phyloP scores from a whole-genome alignment of 345 rosid genomes.

The Corchorus olitorius region DNA sequence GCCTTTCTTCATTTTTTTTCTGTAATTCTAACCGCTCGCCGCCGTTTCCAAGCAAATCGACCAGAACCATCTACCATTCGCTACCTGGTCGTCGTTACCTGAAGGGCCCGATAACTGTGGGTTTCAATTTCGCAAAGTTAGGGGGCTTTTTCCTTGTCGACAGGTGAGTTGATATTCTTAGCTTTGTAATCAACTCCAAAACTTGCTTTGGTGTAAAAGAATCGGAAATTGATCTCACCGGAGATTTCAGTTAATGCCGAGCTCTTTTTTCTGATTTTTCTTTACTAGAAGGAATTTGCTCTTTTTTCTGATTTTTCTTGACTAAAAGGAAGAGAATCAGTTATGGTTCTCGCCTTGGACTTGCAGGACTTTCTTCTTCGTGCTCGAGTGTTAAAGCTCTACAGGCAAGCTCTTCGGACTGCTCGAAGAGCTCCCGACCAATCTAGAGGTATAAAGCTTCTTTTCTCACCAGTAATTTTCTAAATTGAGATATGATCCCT shows the following conservation, averaged over 20 bases:
- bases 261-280: not conserved
- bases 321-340: slow-evolving; percentile 4
- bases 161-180: not conserved
- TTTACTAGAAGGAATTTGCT: no score
- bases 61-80: not conserved
- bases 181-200: not conserved
- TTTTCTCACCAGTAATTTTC: not conserved
- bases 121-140: not conserved
- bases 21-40: no score
- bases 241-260: not conserved
- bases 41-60: not conserved
- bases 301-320: no score
- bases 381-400: slow-evolving; percentile 82
- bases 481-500: not conserved
- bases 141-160: not conserved
- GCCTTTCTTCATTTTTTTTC: not conserved
- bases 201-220: not conserved
- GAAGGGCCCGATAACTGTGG: not conserved
- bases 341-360: slow-evolving; percentile 55
- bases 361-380: slow-evolving; percentile 81
- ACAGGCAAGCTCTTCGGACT: slow-evolving; percentile 75
- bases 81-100: not conserved
- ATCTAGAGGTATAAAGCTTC: slow-evolving; percentile 51
- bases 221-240: not conserved
- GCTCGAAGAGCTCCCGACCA: slow-evolving; percentile 68